Conservation (phyloP, 2,329 filamentous ascomycete genomes). For the Chalaropsis ovoidea region DNA sequence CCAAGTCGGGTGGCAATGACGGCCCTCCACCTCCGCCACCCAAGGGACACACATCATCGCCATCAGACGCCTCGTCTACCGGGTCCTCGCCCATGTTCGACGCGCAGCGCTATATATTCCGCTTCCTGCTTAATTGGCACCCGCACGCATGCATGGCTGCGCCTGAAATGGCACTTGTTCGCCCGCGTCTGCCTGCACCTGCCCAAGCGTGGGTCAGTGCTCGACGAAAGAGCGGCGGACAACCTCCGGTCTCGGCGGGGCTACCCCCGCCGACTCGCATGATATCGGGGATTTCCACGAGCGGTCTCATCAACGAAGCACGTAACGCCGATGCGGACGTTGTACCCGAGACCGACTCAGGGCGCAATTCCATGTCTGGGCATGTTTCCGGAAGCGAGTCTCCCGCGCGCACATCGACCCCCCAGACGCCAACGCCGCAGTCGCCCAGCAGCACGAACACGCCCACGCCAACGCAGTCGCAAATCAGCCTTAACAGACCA, state of each 20-base stretch:
- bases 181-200: conserved; percentile 58
- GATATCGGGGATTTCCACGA: conserved; percentile 39
- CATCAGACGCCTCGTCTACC: conserved; percentile 45
- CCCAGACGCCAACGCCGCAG: conserved; percentile 11
- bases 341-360: conserved; percentile 30
- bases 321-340: conserved; percentile 39
- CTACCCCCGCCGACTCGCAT: conserved; percentile 39
- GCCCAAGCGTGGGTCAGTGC: conserved; percentile 54
- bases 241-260: conserved; percentile 32
- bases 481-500: background rate
- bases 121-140: conserved; percentile 61
- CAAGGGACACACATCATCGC: conserved; percentile 31
- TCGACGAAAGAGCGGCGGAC: conserved; percentile 35
- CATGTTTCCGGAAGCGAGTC: conserved; percentile 1
- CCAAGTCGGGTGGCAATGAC: conserved; percentile 10
- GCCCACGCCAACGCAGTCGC: conserved; percentile 11
- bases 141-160: conserved; percentile 30
- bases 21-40: conserved; percentile 32
- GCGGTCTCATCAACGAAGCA: conserved; percentile 42
- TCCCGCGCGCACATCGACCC: conserved; percentile 10
- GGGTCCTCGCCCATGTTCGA: conserved; percentile 47
- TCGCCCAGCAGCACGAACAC: background rate
- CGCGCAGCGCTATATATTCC: conserved; percentile 56
- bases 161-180: conserved; percentile 47
- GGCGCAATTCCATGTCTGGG: conserved; percentile 25